Evolutionary conservation across 192 early-diverging fungal genomes (phyloP).

Genomic region (Backusella tuberculispora): DNA sequence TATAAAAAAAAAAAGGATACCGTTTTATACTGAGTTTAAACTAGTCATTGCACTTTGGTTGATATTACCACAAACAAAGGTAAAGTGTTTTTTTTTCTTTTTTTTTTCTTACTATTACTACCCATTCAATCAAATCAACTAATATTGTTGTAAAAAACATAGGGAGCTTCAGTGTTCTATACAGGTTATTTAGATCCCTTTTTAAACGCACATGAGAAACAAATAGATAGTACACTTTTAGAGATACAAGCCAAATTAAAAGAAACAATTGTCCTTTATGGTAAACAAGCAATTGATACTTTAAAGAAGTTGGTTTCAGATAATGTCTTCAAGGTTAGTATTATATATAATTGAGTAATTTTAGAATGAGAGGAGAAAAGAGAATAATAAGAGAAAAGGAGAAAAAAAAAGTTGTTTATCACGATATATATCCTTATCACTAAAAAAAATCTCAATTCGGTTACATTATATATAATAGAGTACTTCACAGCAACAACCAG

Average conservation of each 20-base stretch:
- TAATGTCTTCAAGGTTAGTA: slow-evolving; percentile 30
- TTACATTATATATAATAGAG: no score
- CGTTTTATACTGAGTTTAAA: slow-evolving; percentile 42
- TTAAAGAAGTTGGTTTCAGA: slow-evolving; percentile 26
- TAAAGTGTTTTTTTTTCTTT: background rate
- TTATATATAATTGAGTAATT: no score
- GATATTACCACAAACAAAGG: slow-evolving; percentile 42
- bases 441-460: no score
- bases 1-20: slow-evolving; percentile 25
- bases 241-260: slow-evolving; percentile 29
- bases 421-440: background rate
- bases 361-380: background rate
- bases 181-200: slow-evolving; percentile 28
- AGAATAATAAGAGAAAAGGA: background rate
- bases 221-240: slow-evolving; percentile 32
- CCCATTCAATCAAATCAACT: no score
- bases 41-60: slow-evolving; percentile 32
- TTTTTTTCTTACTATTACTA: no score
- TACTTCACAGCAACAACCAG: background rate
- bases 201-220: slow-evolving; percentile 28
- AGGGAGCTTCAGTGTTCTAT: slow-evolving; percentile 35
- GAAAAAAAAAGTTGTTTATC: background rate
- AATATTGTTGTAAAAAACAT: no score
- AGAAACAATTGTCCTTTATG: slow-evolving; percentile 22
- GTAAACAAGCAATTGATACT: slow-evolving; percentile 27